phyloP scores from a whole-genome alignment of 1,284 basidiomycete genomes.

The Sparassis latifolia region DNA sequence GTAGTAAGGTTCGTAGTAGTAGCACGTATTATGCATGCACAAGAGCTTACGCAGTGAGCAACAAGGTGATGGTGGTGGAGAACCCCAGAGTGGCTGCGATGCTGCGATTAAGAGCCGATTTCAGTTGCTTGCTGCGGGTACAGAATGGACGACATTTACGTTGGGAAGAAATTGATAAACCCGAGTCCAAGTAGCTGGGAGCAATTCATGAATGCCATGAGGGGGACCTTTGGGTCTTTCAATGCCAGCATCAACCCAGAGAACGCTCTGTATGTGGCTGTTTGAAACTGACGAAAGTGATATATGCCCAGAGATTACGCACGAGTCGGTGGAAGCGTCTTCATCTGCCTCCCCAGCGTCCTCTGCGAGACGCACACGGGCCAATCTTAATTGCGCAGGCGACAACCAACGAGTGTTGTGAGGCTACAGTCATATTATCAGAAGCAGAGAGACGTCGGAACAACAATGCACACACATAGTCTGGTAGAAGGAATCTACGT shows the following conservation, averaged over 20 bases:
- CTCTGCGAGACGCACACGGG: constrained; percentile 66
- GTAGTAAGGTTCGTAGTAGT: neutral
- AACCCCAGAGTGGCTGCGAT: constrained; percentile 64
- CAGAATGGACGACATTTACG: constrained; percentile 31
- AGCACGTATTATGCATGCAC: neutral
- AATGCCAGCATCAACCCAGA: constrained; percentile 52
- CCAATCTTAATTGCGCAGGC: constrained; percentile 52
- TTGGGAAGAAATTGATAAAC: constrained; percentile 73
- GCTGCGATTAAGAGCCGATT: constrained; percentile 22
- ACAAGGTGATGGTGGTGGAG: constrained; percentile 48
- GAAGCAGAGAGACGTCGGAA: neutral
- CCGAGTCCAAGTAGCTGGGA: constrained; percentile 54
- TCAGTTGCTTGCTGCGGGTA: neutral
- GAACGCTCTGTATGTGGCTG: constrained; percentile 31
- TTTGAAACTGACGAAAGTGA: neutral
- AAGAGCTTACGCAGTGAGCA: constrained; percentile 53
- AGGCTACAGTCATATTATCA: constrained; percentile 30
- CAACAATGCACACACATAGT: constrained; percentile 36
- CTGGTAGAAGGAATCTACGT: constrained; percentile 35
- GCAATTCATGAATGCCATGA: constrained; percentile 52
- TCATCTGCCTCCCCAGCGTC: constrained; percentile 71
- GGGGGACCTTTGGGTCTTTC: constrained; percentile 53
- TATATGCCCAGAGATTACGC: constrained; percentile 15
- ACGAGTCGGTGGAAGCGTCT: constrained; percentile 50
- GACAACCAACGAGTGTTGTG: constrained; percentile 64